These are phyloP conservation scores for Fusarium veterinarium DNA, from an alignment of 2,329 filamentous ascomycete genomes.

Conservation along the genomic window DNA sequence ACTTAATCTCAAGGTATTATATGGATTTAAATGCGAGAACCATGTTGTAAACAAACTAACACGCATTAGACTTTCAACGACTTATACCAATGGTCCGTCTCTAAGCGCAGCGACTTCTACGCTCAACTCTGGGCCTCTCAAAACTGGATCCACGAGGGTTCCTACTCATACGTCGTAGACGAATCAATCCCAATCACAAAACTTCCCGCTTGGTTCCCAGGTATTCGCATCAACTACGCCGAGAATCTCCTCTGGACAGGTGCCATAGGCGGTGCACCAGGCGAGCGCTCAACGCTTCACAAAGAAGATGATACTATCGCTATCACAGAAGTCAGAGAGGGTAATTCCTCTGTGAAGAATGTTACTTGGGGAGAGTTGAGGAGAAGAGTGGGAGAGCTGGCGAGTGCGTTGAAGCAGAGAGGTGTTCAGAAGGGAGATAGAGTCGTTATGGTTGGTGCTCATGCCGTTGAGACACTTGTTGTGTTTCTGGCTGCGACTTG, in stretches of 20 bases:
- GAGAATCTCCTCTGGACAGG: constrained; percentile 80
- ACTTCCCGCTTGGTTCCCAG: constrained; percentile 82
- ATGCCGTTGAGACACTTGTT: constrained; percentile 78
- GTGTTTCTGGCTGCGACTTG: constrained; percentile 77
- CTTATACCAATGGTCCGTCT: constrained; percentile 76
- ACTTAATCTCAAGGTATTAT: constrained; percentile 66
- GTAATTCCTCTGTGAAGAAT: constrained; percentile 64
- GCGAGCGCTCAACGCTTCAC: constrained; percentile 61
- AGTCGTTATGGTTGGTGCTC: constrained; percentile 79
- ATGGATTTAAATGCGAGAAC: no score
- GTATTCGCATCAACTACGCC: constrained; percentile 79
- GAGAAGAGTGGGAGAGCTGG: constrained; percentile 65
- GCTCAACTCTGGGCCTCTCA: constrained; percentile 69
- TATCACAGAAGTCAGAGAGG: constrained; percentile 78
- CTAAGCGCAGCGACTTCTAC: constrained; percentile 73
- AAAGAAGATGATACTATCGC: constrained; percentile 81
- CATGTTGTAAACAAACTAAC: not conserved
- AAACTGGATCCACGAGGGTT: constrained; percentile 72
- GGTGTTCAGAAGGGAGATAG: constrained; percentile 79
- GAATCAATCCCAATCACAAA: constrained; percentile 75
- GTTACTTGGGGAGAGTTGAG: constrained; percentile 77
- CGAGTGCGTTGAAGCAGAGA: constrained; percentile 72
- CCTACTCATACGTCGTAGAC: constrained; percentile 72
- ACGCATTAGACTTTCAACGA: constrained; percentile 70
- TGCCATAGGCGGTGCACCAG: constrained; percentile 53